Conservation (phyloP, 768 basidiomycete species). For the Leccinellum albellum region DNA sequence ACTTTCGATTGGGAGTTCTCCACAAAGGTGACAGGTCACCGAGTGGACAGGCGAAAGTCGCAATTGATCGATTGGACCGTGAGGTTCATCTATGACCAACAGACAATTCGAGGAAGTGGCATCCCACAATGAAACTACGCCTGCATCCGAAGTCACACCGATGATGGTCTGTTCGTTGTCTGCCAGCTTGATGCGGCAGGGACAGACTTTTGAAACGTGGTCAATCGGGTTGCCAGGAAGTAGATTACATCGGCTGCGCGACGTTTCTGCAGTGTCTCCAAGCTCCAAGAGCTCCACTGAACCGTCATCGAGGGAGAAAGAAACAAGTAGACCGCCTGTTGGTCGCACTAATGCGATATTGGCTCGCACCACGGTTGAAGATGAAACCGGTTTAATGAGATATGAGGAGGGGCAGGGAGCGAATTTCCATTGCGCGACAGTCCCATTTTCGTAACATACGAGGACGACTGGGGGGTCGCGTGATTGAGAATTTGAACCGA, state of each 20-base stretch:
- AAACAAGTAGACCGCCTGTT: slow-evolving; percentile 47
- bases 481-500: slow-evolving; percentile 10
- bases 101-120: slow-evolving; percentile 61
- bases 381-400: slow-evolving; percentile 44
- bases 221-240: slow-evolving; percentile 59
- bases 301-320: slow-evolving; percentile 65
- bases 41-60: slow-evolving; percentile 52
- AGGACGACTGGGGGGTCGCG: slow-evolving; percentile 32
- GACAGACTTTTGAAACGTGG: slow-evolving; percentile 49
- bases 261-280: slow-evolving; percentile 38
- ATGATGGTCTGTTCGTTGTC: slow-evolving; percentile 52
- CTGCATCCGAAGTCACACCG: slow-evolving; percentile 59
- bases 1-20: slow-evolving; percentile 61
- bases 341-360: slow-evolving; percentile 47
- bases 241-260: slow-evolving; percentile 46
- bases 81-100: slow-evolving; percentile 54
- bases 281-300: slow-evolving; percentile 59
- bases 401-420: slow-evolving; percentile 21
- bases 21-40: slow-evolving; percentile 67
- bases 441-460: slow-evolving; percentile 57
- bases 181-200: slow-evolving; percentile 49
- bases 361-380: slow-evolving; percentile 42
- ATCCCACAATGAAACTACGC: slow-evolving; percentile 76
- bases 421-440: slow-evolving; percentile 49
- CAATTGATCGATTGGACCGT: slow-evolving; percentile 57